Conservation (phyloP, 73 alveolate species). For the Uronychia setigera region DNA sequence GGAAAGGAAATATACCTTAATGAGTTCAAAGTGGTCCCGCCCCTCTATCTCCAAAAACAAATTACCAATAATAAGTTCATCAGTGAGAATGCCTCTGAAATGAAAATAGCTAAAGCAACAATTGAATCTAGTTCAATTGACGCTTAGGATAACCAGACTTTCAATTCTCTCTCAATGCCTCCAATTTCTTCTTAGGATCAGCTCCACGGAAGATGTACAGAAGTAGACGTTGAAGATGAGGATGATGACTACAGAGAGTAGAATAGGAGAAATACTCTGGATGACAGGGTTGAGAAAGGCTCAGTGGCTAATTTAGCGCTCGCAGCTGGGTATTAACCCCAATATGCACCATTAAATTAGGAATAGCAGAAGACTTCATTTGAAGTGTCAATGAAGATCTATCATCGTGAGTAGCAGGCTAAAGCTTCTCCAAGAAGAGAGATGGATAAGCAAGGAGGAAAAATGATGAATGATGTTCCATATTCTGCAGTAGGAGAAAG, state of each 20-base stretch:
- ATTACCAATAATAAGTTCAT: too few species aligned
- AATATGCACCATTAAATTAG: not conserved
- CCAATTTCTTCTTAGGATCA: not conserved
- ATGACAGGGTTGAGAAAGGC: constrained; percentile 30
- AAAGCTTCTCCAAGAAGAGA: constrained; percentile 32
- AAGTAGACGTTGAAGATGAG: not conserved
- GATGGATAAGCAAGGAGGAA: constrained; percentile 22
- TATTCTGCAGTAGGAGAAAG: too few species aligned
- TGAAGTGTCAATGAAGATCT: constrained; percentile 10
- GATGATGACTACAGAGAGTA: not conserved
- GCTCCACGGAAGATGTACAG: not conserved
- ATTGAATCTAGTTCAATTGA: not conserved
- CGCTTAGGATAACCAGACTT: not conserved
- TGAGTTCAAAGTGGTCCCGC: constrained; percentile 5
- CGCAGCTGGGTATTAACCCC: not conserved
- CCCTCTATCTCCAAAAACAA: not conserved
- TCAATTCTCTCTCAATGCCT: not conserved
- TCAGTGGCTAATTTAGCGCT: not conserved
- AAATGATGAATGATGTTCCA: too few species aligned
- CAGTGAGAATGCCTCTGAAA: too few species aligned
- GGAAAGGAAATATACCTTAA: not conserved
- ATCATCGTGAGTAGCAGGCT: constrained; percentile 29
- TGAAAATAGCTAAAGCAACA: not conserved
- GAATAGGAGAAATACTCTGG: not conserved
- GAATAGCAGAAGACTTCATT: constrained; percentile 11